Conservation (phyloP, 768 basidiomycete species). For the Leccinum ochraceum region DNA sequence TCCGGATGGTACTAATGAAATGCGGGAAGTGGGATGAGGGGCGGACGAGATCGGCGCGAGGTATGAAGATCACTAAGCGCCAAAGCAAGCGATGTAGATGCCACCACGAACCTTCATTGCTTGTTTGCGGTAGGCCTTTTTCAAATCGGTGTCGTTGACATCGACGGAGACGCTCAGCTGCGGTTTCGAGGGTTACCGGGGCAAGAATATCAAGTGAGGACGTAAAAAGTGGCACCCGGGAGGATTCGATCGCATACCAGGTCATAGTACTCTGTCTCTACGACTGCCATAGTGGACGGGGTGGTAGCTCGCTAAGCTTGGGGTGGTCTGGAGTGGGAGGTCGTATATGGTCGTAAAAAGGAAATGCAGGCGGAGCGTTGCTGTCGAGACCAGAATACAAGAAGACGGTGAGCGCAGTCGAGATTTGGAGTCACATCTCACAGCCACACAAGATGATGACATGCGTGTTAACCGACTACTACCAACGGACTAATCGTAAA, state of each 20-base stretch:
- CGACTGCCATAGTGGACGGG: slow-evolving; percentile 65
- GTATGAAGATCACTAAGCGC: background rate
- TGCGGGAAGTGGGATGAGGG: background rate
- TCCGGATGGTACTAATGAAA: slow-evolving; percentile 85
- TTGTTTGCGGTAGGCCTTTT: slow-evolving; percentile 93
- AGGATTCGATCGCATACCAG: slow-evolving; percentile 48
- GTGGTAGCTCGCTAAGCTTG: background rate
- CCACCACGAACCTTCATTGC: slow-evolving; percentile 77
- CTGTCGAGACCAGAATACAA: slow-evolving; percentile 1
- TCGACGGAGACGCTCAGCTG: slow-evolving; percentile 74
- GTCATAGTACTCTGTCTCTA: slow-evolving; percentile 90
- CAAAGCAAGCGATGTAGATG: background rate
- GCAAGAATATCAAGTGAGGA: slow-evolving; percentile 2
- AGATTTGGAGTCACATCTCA: slow-evolving; percentile 15
- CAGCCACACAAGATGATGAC: slow-evolving; percentile 32
- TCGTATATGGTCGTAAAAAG: slow-evolving; percentile 4
- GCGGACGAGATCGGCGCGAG: background rate
- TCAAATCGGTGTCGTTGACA: slow-evolving; percentile 77
- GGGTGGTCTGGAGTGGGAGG: slow-evolving; percentile 5
- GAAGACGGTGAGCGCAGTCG: background rate
- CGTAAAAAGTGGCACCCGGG: background rate
- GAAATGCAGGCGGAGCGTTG: background rate
- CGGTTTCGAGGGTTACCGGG: background rate
- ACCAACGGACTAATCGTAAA: background rate
- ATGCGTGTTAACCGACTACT: slow-evolving; percentile 2